Evolutionary conservation across 352 stramenopile species (phyloP), one percentile per base, ranked within the genome.

Genomic region (Globisporangium recalcitrans): DNA sequence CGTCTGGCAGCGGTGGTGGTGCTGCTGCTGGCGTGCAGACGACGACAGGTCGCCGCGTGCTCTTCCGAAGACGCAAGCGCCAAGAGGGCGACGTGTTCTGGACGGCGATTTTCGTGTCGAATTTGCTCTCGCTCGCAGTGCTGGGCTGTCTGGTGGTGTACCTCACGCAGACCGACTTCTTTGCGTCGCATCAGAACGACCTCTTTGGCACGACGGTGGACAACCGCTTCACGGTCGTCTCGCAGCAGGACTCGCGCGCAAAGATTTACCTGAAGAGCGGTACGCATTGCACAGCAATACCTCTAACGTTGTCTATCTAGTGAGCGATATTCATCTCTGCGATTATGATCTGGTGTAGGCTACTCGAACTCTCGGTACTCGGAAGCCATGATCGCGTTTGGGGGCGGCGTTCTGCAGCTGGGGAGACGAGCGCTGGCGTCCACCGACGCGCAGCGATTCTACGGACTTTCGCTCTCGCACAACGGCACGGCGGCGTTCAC

Each of bases 241-340:
- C 85, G 32, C 67, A 83, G 21, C 71, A 91, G 51, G 78, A 83
- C 32, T 46, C 68, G 4, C 63, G 70, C 26, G 82, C 85, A 59
- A 78, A 88, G 69, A 92, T 92, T 54, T 80, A 82, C 60, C 69
- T 92, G 38, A 94, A 94, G 62, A 94, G 78, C 58, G 82, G 84
- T 93, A 26, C 49, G 54, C 49, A 5, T 42, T 42, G 36, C 36
- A 19, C 19, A 19, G 34, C 9, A 40, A 40, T 11, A 11, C 11
- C 19, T 40, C 19, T 13, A 19, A 4, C 13, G 11, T 40, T 22
- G 3, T 21, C 24, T 19, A 7, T 52, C 11, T 14, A n/a, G 14
- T 8, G 6, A 51, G 16, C 7, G 26, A 22, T 34, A 3, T 14
- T 51, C 49, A 49, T 16, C 32, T 52, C 16, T 9, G 21, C 11